Evolutionary conservation across 768 basidiomycete species (phyloP), one percentile per base, ranked within the genome.

Genomic region (Trametopsis cervina): DNA sequence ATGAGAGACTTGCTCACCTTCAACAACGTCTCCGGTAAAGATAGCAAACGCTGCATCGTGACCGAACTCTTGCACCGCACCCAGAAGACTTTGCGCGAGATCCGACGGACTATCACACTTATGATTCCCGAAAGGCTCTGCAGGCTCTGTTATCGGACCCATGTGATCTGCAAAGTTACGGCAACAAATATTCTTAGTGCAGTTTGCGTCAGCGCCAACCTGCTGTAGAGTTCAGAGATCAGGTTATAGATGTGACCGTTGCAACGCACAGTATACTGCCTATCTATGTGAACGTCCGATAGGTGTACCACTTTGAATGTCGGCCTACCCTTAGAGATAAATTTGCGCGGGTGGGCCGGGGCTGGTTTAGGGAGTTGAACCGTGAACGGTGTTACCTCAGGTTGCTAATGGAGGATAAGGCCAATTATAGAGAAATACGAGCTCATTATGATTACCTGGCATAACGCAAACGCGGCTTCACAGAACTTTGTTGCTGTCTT

Each of bases 21-120:
- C 80, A 4, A 81, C 71, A 4, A 81, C 75, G 57, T 83, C 81
- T 4, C 81, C 82, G 2, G 81, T 84, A 54, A 82, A 83, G 26
- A 84, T 72, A 4, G 76, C 70, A 57, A 80, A 81, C 7, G 61
- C 58, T 13, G 68, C 68, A 12, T 39, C 21, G 12, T 35, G 23
- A 2, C 17, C 46, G 36, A 21, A 29, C 37, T 47, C 36, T 24
- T 40, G 21, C 10, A 76, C 68, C 13, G 70, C 69, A 11, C 62
- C 56, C 3, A 81, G 63, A 74, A 80, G 73, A 33, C 73, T 76
- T 15, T 75, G 68, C 0, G 71, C 72, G 23, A 83, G 64, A 1
- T 59, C 56, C 0, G 68, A 61, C 2, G 80, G 75, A 0, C 76
- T 69, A 55, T 83, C 81, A 53, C 81, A 83, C 37, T 72, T 63